These are phyloP conservation scores for Dunaliella primolecta DNA, from an alignment of 139 green algal genomes.

Conservation along the genomic window DNA sequence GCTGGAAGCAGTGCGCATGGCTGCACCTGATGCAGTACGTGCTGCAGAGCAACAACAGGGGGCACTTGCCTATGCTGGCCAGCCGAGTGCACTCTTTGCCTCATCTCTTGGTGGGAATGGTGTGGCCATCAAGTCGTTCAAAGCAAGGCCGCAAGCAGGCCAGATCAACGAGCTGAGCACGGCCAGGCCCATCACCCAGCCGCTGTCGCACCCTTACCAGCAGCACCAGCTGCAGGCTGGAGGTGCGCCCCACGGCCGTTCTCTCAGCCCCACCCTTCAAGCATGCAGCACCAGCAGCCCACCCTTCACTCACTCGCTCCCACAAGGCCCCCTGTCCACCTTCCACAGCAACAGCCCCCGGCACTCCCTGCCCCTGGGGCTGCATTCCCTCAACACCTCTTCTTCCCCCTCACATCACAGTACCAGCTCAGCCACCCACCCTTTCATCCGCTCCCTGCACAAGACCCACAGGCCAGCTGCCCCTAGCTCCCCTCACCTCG, in stretches of 20 bases:
- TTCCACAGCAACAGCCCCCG: background rate
- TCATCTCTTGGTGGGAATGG: too few species aligned
- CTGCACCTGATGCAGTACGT: slow-evolving; percentile 21
- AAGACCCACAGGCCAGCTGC: background rate
- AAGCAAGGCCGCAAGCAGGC: too few species aligned
- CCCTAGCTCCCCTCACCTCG: background rate
- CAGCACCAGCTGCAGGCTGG: too few species aligned
- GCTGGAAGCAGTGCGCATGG: slow-evolving; percentile 14
- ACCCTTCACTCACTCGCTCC: background rate
- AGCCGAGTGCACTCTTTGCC: too few species aligned
- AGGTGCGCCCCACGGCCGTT: too few species aligned
- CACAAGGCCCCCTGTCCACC: background rate
- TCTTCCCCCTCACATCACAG: background rate
- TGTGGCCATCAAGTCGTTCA: too few species aligned
- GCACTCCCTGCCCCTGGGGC: background rate
- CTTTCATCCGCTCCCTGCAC: background rate
- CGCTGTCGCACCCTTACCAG: too few species aligned
- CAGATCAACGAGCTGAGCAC: too few species aligned
- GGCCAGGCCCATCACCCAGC: too few species aligned
- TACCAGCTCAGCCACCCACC: background rate
- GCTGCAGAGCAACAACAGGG: background rate
- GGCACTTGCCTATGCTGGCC: too few species aligned
- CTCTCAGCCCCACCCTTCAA: too few species aligned
- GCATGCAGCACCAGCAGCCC: too few species aligned
- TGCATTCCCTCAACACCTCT: background rate